Evolutionary conservation across 164 flowering plant genomes (phyloP).

Genomic region (Magnolia kwangsiensis): DNA sequence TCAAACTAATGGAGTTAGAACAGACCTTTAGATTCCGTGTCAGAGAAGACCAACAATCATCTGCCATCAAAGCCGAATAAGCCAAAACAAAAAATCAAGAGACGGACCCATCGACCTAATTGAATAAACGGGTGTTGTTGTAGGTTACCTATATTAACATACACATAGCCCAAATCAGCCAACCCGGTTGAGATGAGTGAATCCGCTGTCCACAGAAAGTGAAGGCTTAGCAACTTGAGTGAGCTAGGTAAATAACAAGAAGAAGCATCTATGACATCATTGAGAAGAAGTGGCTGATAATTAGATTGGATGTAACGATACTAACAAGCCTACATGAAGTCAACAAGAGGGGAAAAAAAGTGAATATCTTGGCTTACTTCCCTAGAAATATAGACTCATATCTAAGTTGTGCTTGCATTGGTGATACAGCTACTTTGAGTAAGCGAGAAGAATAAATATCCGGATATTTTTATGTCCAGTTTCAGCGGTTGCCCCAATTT

Average conservation of each 20-base stretch:
- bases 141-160: constrained; percentile 85
- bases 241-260: neutral
- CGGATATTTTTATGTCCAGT: too few species aligned
- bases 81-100: neutral
- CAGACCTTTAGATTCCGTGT: constrained; percentile 50
- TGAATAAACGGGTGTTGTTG: neutral
- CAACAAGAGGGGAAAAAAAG: too few species aligned
- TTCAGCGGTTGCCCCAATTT: too few species aligned
- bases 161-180: constrained; percentile 74
- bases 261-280: neutral
- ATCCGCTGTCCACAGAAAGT: constrained; percentile 64
- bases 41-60: constrained; percentile 87
- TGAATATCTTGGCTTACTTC: too few species aligned
- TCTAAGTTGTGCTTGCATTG: too few species aligned
- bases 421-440: too few species aligned
- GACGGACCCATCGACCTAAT: neutral
- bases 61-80: constrained; percentile 37
- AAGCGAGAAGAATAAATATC: too few species aligned
- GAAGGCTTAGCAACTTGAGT: neutral
- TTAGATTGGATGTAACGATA: too few species aligned
- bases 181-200: constrained; percentile 84
- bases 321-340: too few species aligned
- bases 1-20: constrained; percentile 1
- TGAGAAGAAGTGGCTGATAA: too few species aligned
- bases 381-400: too few species aligned